Conservation (phyloP, 2,329 filamentous ascomycete genomes). For the Trichoderma koningiopsis region DNA sequence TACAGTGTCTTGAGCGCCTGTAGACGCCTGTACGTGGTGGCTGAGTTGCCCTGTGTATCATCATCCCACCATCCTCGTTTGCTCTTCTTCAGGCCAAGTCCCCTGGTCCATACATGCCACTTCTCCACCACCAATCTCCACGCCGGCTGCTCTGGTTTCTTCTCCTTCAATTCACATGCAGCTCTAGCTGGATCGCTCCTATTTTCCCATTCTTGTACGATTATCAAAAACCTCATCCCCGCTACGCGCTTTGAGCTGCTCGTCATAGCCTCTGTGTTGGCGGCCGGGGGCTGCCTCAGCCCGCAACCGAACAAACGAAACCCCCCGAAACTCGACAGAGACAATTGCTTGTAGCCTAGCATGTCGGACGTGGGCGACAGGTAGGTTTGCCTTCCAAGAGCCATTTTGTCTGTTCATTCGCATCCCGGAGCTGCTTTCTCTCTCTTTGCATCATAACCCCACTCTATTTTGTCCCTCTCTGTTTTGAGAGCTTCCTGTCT, state of each 20-base stretch:
- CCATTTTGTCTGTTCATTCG: not conserved
- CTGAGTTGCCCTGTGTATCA: conserved; percentile 12
- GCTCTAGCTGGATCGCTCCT: conserved; percentile 1
- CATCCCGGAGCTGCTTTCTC: not conserved
- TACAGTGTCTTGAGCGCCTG: conserved; percentile 7
- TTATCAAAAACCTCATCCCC: not conserved
- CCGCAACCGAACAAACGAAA: not conserved
- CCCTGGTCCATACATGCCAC: conserved; percentile 15
- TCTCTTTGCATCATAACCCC: not conserved
- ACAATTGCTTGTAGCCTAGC: conserved; percentile 24
- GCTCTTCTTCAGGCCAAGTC: conserved; percentile 1
- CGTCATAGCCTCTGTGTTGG: conserved; percentile 1
- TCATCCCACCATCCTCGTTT: conserved; percentile 7
- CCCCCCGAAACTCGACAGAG: not conserved
- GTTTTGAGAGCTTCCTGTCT: not conserved
- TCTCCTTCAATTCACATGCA: conserved; percentile 18
- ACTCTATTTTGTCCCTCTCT: not conserved
- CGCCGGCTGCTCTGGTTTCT: not conserved
- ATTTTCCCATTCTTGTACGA: not conserved
- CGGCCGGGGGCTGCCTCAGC: conserved; percentile 19
- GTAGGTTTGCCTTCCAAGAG: conserved; percentile 28
- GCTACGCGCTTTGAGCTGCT: not conserved
- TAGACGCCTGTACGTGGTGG: not conserved
- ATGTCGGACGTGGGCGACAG: conserved; percentile 40
- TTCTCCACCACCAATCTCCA: conserved; percentile 23